Evolutionary conservation across 768 basidiomycete species (phyloP), one percentile per base, ranked within the genome.

Genomic region (Nevesoporus exiguus): DNA sequence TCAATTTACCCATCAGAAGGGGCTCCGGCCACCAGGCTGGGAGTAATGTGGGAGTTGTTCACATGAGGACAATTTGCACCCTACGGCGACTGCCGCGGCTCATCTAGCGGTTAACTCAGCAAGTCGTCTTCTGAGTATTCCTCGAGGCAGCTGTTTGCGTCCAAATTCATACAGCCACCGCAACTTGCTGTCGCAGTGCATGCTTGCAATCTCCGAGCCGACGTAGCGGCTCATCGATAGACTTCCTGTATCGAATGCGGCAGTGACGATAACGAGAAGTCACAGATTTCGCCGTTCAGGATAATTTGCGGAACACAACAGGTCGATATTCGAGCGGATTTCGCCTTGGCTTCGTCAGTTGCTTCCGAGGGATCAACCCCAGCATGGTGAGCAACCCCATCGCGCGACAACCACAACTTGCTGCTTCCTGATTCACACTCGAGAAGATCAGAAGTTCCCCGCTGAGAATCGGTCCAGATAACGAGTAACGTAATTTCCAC

Each of bases 51-150:
- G 27, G 27, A 29, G 5, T 29, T 29, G 27, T 8, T 29, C 8
- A 29, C 27, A 29, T 8, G n/a, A 29, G 27, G 27, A 8, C 27
- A 29, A 5, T 29, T 8, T 8, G 8, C 27, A 29, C 27, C 27
- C 42, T 37, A 13, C 14, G 25, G n/a, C 42, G 30, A 43, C 51
- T 49, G 33, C 25, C 43, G n/a, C 55, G 77, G 75, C 56, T 80
- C 80, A 58, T 73, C 73, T 24, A 76, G 66, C 25, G 80, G 81
- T 61, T 80, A 78, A n/a, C 7, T 70, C 73, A 43, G 76, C 76
- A 44, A 72, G 46, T 30, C 31, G 13, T 78, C 73, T 56, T 76
- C 73, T 19, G 79, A 77, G 65, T 79, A 80, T 22, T 66, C 71
- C 43, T 67, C 65, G 31, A 70, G 68, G 24, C 70, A 73, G 24